phyloP scores from a whole-genome alignment of 768 basidiomycete species.

The Thelephora aurantiotincta region DNA sequence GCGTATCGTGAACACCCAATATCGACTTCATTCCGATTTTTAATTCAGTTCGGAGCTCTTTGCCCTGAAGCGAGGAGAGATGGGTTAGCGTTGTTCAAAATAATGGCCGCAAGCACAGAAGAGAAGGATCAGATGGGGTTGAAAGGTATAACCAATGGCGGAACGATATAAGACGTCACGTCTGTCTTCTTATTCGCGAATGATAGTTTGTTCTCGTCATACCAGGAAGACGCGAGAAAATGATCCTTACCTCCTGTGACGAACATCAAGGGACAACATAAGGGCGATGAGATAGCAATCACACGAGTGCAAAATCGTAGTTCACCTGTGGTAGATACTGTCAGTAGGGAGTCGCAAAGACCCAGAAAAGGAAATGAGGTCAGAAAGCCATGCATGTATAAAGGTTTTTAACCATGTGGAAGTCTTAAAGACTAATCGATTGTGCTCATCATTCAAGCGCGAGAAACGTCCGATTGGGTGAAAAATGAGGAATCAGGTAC shows the following conservation, averaged over 20 bases:
- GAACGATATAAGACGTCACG: constrained; percentile 51
- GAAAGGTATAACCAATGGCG: constrained; percentile 47
- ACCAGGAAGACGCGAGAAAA: constrained; percentile 1
- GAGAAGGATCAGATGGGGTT: constrained; percentile 50
- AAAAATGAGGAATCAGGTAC: constrained; percentile 14
- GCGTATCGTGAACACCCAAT: constrained; percentile 36
- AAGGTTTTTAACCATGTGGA: constrained; percentile 49
- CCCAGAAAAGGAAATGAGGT: constrained; percentile 9
- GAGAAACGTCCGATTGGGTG: constrained; percentile 8
- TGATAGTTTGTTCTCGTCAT: constrained; percentile 48
- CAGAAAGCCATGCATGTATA: constrained; percentile 27
- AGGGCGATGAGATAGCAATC: constrained; percentile 8
- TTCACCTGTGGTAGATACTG: constrained; percentile 13
- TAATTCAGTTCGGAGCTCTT: constrained; percentile 68
- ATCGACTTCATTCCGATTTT: constrained; percentile 67
- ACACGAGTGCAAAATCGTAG: background rate
- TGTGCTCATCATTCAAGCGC: constrained; percentile 40
- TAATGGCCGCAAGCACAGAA: background rate
- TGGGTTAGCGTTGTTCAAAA: constrained; percentile 5
- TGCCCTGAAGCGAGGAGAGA: constrained; percentile 26
- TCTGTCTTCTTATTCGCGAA: constrained; percentile 56
- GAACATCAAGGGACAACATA: constrained; percentile 5
- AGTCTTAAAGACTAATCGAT: constrained; percentile 97
- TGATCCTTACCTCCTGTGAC: constrained; percentile 26
- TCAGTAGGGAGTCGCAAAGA: constrained; percentile 12